Percentiles rank a stretch among this genome's conserved stretches.
Evolutionary conservation across 2,329 filamentous ascomycete species (phyloP).

Genomic region (Zelopaecilomyces penicillatus): DNA sequence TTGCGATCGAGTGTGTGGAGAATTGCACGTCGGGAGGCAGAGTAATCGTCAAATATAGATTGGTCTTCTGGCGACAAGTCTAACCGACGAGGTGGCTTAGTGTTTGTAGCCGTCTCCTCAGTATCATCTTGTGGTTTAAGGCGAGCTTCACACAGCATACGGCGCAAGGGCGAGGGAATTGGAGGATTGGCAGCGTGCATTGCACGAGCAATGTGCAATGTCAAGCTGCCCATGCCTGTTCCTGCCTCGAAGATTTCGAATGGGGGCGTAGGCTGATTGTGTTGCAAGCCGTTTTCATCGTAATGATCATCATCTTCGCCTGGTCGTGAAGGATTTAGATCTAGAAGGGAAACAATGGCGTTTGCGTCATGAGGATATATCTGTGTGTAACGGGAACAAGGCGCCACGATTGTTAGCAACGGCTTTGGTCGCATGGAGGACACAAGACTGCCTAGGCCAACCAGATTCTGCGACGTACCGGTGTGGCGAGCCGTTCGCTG

Average conservation of each 20-base stretch:
- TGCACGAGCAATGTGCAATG: constrained; percentile 64
- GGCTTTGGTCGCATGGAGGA: no score
- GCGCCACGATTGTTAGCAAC: background rate
- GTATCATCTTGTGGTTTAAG: constrained; percentile 10
- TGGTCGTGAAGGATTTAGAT: constrained; percentile 53
- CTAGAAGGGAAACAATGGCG: constrained; percentile 66
- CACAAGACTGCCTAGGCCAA: no score
- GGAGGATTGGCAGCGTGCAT: constrained; percentile 64
- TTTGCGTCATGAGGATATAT: constrained; percentile 66
- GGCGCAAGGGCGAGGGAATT: constrained; percentile 34
- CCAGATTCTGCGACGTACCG: constrained; percentile 24
- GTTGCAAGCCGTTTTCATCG: constrained; percentile 10
- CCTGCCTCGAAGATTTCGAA: constrained; percentile 77
- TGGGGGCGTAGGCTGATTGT: constrained; percentile 23
- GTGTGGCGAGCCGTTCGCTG: constrained; percentile 64
- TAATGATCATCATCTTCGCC: constrained; percentile 24
- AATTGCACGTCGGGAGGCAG: constrained; percentile 52
- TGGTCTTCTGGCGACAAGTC: constrained; percentile 21
- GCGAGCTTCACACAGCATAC: constrained; percentile 17
- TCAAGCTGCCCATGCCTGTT: constrained; percentile 75
- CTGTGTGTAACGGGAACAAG: constrained; percentile 6
- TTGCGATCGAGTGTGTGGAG: constrained; percentile 67
- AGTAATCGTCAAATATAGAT: constrained; percentile 35
- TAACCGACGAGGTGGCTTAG: constrained; percentile 12
- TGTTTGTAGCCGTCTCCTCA: background rate